Evolutionary conservation across 2,329 filamentous ascomycete species (phyloP).

Genomic region (Aspergillus proliferans): DNA sequence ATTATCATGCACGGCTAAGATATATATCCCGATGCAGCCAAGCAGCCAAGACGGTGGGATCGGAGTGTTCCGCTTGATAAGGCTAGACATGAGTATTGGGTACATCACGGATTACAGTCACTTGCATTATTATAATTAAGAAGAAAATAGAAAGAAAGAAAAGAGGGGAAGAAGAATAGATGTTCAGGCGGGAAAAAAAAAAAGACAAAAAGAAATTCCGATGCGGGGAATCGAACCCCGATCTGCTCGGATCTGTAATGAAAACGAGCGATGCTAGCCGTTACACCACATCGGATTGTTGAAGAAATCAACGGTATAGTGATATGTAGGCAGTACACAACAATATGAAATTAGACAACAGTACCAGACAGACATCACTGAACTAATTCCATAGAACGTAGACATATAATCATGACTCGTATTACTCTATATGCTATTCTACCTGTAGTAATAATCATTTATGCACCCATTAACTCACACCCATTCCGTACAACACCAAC

Average conservation of each 20-base stretch:
- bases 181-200: not conserved
- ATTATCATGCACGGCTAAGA: too few species aligned
- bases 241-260: not conserved
- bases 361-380: too few species aligned
- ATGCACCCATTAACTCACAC: slow-evolving; percentile 63
- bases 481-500: slow-evolving; percentile 84
- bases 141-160: not conserved
- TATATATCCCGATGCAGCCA: not conserved
- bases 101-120: not conserved
- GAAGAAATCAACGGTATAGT: not conserved
- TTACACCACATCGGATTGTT: slow-evolving; percentile 16
- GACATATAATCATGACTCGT: too few species aligned
- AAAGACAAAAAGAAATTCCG: slow-evolving; percentile 6
- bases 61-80: not conserved
- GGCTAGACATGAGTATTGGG: not conserved
- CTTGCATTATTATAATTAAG: too few species aligned
- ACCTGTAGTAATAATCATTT: too few species aligned
- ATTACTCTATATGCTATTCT: too few species aligned
- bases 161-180: not conserved
- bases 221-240: slow-evolving; percentile 17
- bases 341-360: not conserved
- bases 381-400: too few species aligned
- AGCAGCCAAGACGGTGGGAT: not conserved
- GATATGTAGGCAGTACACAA: not conserved
- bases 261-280: slow-evolving; percentile 18